Conservation (phyloP, 768 basidiomycete genomes). For the Amylocystis lapponica region DNA sequence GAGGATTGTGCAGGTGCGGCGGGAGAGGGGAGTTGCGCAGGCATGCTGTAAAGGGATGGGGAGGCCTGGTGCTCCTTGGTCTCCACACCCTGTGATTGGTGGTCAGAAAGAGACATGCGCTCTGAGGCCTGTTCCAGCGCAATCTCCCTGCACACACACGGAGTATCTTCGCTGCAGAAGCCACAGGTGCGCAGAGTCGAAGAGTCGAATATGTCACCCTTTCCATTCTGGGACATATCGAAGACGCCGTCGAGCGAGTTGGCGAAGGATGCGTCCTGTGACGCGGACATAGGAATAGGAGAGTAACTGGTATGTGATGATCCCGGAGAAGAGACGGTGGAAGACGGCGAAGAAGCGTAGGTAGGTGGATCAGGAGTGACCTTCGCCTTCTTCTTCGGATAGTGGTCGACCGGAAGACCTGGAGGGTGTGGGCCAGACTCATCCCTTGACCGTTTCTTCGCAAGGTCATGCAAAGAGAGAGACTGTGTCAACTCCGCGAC, state of each 20-base stretch:
- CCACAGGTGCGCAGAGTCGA: slow-evolving; percentile 52
- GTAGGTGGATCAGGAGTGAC: slow-evolving; percentile 10
- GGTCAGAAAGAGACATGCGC: slow-evolving; percentile 12
- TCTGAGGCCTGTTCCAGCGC: slow-evolving; percentile 40
- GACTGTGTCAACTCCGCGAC: slow-evolving; percentile 25
- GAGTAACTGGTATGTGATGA: slow-evolving; percentile 39
- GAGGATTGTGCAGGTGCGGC: slow-evolving; percentile 33
- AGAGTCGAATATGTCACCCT: slow-evolving; percentile 21
- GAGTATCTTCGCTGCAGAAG: slow-evolving; percentile 62
- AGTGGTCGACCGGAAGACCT: slow-evolving; percentile 17
- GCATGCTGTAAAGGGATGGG: slow-evolving; percentile 9
- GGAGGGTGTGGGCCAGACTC: slow-evolving; percentile 35
- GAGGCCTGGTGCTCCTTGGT: slow-evolving; percentile 13
- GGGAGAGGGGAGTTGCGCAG: slow-evolving; percentile 9
- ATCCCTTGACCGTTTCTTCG: slow-evolving; percentile 58
- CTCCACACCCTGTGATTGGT: slow-evolving; percentile 22
- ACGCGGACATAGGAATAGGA: slow-evolving; percentile 23
- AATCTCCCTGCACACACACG: slow-evolving; percentile 76
- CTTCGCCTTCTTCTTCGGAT: slow-evolving; percentile 35
- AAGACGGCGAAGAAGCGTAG: slow-evolving; percentile 24
- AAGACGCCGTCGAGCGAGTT: slow-evolving; percentile 29
- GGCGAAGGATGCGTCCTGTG: slow-evolving; percentile 23
- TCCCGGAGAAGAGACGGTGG: slow-evolving; percentile 35
- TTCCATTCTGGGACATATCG: slow-evolving; percentile 30
- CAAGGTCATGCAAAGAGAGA: slow-evolving; percentile 19